Evolutionary conservation across 2,329 filamentous ascomycete genomes (phyloP).

Genomic region (Talaromyces sp.): DNA sequence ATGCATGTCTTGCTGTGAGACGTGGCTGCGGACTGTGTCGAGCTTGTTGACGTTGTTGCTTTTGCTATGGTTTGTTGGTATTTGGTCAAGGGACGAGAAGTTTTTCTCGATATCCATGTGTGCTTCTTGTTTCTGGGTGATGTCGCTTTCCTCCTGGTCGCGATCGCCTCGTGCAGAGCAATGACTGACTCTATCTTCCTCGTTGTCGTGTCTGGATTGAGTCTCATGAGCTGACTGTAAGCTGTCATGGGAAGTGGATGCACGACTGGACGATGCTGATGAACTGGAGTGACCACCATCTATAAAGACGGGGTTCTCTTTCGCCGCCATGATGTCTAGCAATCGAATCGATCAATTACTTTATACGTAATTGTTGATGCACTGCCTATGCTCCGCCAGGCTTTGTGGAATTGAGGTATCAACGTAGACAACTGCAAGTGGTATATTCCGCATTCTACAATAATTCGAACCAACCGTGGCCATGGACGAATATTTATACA

Average conservation of each 20-base stretch:
- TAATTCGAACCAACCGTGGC: background rate
- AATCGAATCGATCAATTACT: background rate
- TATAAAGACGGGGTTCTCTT: background rate
- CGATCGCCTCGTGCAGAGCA: background rate
- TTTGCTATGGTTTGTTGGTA: slow-evolving; percentile 9
- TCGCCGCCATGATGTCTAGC: background rate
- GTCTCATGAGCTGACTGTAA: background rate
- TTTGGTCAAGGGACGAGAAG: background rate
- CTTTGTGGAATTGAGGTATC: background rate
- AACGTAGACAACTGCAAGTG: background rate
- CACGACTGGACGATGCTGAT: background rate
- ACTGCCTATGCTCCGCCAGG: background rate
- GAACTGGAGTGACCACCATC: background rate
- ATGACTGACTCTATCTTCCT: background rate
- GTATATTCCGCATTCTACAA: slow-evolving; percentile 5
- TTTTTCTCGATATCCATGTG: slow-evolving; percentile 7
- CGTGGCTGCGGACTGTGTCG: slow-evolving; percentile 28
- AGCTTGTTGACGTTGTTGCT: slow-evolving; percentile 22
- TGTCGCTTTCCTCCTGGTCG: background rate
- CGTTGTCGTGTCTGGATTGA: background rate
- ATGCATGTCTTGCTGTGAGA: slow-evolving; percentile 30
- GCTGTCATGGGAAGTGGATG: slow-evolving; percentile 1
- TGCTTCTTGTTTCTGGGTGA: background rate
- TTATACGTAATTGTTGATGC: background rate
- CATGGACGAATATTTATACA: slow-evolving; percentile 1